Conservation (phyloP, 2,329 filamentous ascomycete genomes). For the Alternaria tenuissima region DNA sequence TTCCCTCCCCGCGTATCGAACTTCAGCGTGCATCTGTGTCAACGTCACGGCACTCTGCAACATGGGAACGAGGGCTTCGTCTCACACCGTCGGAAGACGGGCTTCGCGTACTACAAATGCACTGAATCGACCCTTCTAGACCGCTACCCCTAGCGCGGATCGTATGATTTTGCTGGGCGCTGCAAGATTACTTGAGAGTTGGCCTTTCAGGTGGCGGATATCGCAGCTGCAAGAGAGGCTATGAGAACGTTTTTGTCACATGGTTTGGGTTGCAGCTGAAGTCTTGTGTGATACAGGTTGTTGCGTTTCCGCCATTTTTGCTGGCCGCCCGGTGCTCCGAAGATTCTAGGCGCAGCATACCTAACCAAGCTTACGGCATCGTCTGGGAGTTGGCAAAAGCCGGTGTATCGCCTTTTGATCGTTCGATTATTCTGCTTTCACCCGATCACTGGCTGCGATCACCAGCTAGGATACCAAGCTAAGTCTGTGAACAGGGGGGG, state of each 20-base stretch:
- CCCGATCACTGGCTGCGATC: conserved; percentile 1
- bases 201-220: conserved; percentile 1
- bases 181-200: neutral
- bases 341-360: conserved; percentile 8
- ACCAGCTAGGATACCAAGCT: conserved; percentile 5
- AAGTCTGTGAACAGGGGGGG: conserved; percentile 2
- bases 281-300: neutral
- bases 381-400: conserved; percentile 6
- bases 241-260: neutral
- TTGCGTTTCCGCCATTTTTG: neutral
- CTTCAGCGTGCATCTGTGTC: neutral
- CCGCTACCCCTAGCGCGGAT: neutral
- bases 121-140: neutral
- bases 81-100: conserved; percentile 4
- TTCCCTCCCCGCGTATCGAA: neutral
- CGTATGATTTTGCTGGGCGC: conserved; percentile 1
- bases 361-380: conserved; percentile 13
- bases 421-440: conserved; percentile 12
- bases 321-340: conserved; percentile 5
- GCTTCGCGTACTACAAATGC: neutral
- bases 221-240: conserved; percentile 4
- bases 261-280: conserved; percentile 3
- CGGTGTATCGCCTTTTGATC: conserved; percentile 11
- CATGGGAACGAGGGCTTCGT: conserved; percentile 3
- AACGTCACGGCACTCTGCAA: conserved; percentile 8